Conservation (phyloP, 148 eudicot genomes). For the Chenopodium formosanum region DNA sequence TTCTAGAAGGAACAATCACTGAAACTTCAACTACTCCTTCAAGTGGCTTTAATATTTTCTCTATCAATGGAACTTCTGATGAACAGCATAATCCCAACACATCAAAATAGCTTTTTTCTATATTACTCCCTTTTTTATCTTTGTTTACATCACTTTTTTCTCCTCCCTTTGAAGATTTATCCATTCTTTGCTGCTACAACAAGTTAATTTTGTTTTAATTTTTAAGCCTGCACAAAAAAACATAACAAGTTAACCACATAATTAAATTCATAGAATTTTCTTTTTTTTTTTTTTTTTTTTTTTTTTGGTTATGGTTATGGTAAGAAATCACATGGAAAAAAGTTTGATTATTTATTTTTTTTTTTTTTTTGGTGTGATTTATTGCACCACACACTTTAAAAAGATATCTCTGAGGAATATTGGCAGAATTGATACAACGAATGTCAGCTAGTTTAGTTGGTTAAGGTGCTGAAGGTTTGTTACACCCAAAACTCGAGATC, state of each 20-base stretch:
- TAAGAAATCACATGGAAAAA: too few species aligned
- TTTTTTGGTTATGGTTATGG: too few species aligned
- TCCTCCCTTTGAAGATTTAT: not conserved
- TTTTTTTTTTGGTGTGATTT: too few species aligned
- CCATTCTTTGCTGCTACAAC: not conserved
- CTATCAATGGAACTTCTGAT: slow-evolving; percentile 70
- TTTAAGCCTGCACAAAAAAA: not conserved
- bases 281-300: too few species aligned
- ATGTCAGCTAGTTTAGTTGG: too few species aligned
- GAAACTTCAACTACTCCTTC: slow-evolving; percentile 66
- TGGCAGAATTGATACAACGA: too few species aligned
- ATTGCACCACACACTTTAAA: too few species aligned
- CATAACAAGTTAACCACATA: not conserved
- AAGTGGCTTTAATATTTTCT: slow-evolving; percentile 54
- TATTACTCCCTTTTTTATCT: not conserved
- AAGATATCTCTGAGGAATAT: too few species aligned
- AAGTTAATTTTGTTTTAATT: not conserved
- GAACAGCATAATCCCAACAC: slow-evolving; percentile 81
- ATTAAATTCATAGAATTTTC: not conserved
- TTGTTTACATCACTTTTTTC: not conserved
- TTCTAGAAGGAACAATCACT: slow-evolving; percentile 67
- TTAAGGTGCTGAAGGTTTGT: too few species aligned
- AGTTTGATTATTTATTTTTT: too few species aligned
- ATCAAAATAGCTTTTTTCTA: slow-evolving; percentile 72
- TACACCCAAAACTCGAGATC: too few species aligned